Evolutionary conservation across 495 filamentous ascomycete species (phyloP).

Genomic region (Penicillium simplicissimum): DNA sequence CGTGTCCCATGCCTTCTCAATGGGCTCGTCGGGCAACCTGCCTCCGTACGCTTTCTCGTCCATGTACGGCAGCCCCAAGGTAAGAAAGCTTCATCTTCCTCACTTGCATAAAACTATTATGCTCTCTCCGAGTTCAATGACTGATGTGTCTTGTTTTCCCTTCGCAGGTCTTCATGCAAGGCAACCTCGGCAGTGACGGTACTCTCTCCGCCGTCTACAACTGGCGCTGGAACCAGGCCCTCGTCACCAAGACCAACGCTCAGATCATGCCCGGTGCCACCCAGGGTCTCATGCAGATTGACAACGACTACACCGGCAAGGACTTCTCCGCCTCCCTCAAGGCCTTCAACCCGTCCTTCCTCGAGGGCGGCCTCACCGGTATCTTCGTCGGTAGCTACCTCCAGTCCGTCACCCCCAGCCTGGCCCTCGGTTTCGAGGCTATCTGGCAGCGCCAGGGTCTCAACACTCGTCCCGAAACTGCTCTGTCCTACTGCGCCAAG

Average conservation of each 20-base stretch:
- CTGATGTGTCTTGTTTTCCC: constrained; percentile 7
- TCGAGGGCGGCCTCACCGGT: constrained; percentile 90
- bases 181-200: constrained; percentile 88
- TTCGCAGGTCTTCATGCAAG: constrained; percentile 87
- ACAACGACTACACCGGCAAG: constrained; percentile 88
- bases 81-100: constrained; percentile 46
- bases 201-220: constrained; percentile 81
- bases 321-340: constrained; percentile 93
- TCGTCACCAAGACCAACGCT: constrained; percentile 81
- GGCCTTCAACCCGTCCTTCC: constrained; percentile 85
- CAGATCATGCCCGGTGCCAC: constrained; percentile 68
- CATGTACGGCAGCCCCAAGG: constrained; percentile 88
- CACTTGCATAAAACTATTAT: neutral
- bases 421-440: constrained; percentile 87
- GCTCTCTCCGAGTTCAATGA: neutral
- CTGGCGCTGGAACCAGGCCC: constrained; percentile 74
- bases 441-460: constrained; percentile 87
- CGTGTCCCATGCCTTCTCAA: constrained; percentile 92
- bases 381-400: constrained; percentile 95
- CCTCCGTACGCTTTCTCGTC: constrained; percentile 94
- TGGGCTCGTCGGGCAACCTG: constrained; percentile 77
- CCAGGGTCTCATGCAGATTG: constrained; percentile 80
- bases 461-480: constrained; percentile 77
- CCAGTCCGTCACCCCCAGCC: constrained; percentile 83
- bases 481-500: constrained; percentile 81